These are phyloP conservation scores for Pythium sukuiense DNA, from an alignment of 352 stramenopile genomes.

Conservation along the genomic window DNA sequence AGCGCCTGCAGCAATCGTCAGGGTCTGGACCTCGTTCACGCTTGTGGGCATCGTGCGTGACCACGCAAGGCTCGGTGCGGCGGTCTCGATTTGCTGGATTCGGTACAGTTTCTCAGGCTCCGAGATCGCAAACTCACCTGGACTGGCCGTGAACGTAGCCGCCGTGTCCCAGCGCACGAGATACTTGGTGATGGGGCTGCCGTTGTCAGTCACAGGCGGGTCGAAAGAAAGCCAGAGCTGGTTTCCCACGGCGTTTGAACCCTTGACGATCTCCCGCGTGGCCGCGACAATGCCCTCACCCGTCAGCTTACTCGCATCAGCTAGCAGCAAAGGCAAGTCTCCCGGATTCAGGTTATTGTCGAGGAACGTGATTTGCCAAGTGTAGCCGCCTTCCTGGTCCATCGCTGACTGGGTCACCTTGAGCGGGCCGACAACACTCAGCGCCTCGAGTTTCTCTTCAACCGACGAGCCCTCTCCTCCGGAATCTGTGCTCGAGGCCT, in stretches of 20 bases:
- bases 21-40: slow-evolving; percentile 43
- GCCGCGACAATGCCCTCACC: slow-evolving; percentile 47
- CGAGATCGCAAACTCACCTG: slow-evolving; percentile 44
- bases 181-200: slow-evolving; percentile 66
- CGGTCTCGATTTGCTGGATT: slow-evolving; percentile 53
- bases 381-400: slow-evolving; percentile 59
- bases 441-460: slow-evolving; percentile 69
- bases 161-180: slow-evolving; percentile 68
- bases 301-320: slow-evolving; percentile 33
- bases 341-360: slow-evolving; percentile 65
- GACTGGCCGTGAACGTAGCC: slow-evolving; percentile 47
- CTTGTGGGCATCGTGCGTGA: slow-evolving; percentile 37
- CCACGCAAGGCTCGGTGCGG: slow-evolving; percentile 57
- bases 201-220: slow-evolving; percentile 57
- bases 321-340: slow-evolving; percentile 49
- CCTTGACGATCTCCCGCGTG: slow-evolving; percentile 55
- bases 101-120: slow-evolving; percentile 55
- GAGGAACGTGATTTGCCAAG: slow-evolving; percentile 77
- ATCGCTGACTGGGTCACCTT: slow-evolving; percentile 39
- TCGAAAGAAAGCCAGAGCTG: slow-evolving; percentile 81
- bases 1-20: slow-evolving; percentile 35
- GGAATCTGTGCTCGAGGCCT: slow-evolving; percentile 36
- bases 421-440: slow-evolving; percentile 51
- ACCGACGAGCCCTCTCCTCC: slow-evolving; percentile 56
- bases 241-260: slow-evolving; percentile 67